Base-by-base conservation (phyloP, 2,329 filamentous ascomycete genomes). In the Aspergillus bombycis region DNA sequence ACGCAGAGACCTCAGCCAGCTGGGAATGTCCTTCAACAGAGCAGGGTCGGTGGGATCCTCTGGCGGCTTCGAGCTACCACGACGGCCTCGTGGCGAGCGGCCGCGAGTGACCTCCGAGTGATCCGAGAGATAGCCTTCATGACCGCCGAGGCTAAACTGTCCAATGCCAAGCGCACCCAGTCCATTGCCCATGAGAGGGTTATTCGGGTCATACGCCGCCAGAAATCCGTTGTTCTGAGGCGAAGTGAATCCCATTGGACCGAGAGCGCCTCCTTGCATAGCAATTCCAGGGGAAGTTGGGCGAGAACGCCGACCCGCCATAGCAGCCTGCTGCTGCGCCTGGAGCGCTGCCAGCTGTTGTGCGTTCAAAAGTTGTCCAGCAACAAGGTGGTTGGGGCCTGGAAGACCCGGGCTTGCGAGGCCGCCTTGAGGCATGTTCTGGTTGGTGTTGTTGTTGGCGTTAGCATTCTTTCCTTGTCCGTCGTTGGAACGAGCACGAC, bases 181-280 rank as follows among this genome's bases (percentile, higher is more conserved):
- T 56, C 89, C 89, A 70, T 88, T 89, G 77, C 86, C 90, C 70
- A 96, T 82, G 60, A 89, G 80, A n/a, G 89, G 86, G 52, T 90
- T 89, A 36, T 88, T 88, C 4, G 76, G 76, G 71, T 97, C 93
- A 74, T 96, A 97, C 2, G 95, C 93, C 66, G 91, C 89, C 59
- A 99, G 82, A 79, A 96, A 99, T 1, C 95, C 95, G 72, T 98
- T 98, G 77, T 93, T 94, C 77, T 97, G 94, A 2, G 93, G 93
- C 19, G 94, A 94, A 26, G 91, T 86, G 76, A 97, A 96, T 43
- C 87, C 86, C 80, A 93, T 82, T 77, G 77, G 81, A 21, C 86
- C 84, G 75, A 93, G 84, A 53, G 83, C 80, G 67, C 77, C 79
- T 38, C 83, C 82, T 71, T 94, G 92, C 85, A 97, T 88, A 26